Evolutionary conservation across 2,329 filamentous ascomycete genomes (phyloP).

Genomic region (Dactylellina haptotyla): DNA sequence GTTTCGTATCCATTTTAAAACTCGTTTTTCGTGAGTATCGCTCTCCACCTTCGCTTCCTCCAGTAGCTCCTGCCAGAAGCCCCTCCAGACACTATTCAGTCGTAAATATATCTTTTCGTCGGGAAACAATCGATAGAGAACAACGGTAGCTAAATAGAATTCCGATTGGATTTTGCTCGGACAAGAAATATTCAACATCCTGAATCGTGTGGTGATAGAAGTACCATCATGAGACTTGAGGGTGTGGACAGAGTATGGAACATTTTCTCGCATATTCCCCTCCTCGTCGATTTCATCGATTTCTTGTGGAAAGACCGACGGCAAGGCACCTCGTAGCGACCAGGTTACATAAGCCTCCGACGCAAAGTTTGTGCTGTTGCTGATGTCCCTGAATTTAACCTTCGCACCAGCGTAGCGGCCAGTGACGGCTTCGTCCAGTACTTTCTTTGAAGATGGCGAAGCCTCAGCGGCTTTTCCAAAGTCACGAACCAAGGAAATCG

Average conservation of each 20-base stretch:
- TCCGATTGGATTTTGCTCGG: constrained; percentile 79
- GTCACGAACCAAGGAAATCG: constrained; percentile 21
- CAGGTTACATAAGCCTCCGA: constrained; percentile 48
- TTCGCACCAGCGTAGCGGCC: constrained; percentile 39
- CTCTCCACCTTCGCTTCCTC: constrained; percentile 71
- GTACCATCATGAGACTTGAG: constrained; percentile 35
- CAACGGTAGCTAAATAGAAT: constrained; percentile 81
- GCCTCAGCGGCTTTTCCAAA: constrained; percentile 54
- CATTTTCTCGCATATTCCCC: constrained; percentile 16
- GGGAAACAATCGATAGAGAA: constrained; percentile 84
- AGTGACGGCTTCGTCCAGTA: constrained; percentile 57
- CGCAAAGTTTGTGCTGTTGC: constrained; percentile 22
- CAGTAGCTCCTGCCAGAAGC: constrained; percentile 83
- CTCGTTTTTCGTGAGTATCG: constrained; percentile 52
- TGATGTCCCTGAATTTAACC: constrained; percentile 36
- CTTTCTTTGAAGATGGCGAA: constrained; percentile 53
- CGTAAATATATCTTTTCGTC: constrained; percentile 86
- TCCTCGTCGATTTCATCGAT: constrained; percentile 26
- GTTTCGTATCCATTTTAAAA: constrained; percentile 55
- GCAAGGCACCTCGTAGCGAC: constrained; percentile 25
- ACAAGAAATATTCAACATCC: constrained; percentile 49
- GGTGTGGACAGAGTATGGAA: constrained; percentile 28
- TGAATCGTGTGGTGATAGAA: constrained; percentile 39
- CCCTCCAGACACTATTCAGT: constrained; percentile 81
- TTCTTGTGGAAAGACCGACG: constrained; percentile 31